A percentile compares a stretch with the other conserved stretches of the same genome.
Conservation (phyloP, 495 filamentous ascomycete species). For the Aspergillus sparsus region DNA sequence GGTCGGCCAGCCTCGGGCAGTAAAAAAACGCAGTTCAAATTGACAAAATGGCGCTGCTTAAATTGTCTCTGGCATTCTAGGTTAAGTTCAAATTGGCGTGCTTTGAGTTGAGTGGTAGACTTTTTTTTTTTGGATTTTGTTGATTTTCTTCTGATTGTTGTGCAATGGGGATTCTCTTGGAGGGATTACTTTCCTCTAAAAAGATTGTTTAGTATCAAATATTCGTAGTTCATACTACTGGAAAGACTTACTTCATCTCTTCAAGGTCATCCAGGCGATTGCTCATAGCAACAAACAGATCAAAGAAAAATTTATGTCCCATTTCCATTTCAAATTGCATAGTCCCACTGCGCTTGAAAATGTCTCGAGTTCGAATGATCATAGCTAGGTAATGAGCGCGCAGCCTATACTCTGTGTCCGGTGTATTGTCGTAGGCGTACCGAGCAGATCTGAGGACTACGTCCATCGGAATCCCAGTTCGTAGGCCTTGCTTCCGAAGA, state of each 20-base stretch:
- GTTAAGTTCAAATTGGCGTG: slow-evolving; percentile 26
- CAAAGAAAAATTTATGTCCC: slow-evolving; percentile 90
- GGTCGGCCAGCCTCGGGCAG: slow-evolving; percentile 46
- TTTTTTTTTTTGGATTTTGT: slow-evolving; percentile 23
- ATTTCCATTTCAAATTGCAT: slow-evolving; percentile 98
- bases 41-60: slow-evolving; percentile 20
- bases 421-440: slow-evolving; percentile 92
- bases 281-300: slow-evolving; percentile 96
- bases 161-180: slow-evolving; percentile 10
- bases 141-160: slow-evolving; percentile 15
- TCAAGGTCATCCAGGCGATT: slow-evolving; percentile 92
- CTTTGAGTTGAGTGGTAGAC: slow-evolving; percentile 29
- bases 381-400: slow-evolving; percentile 93
- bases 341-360: slow-evolving; percentile 92
- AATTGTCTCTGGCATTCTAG: slow-evolving; percentile 44
- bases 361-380: slow-evolving; percentile 90
- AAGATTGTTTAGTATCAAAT: slow-evolving; percentile 23
- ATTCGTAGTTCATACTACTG: slow-evolving; percentile 15
- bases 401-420: slow-evolving; percentile 82
- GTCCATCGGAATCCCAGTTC: slow-evolving; percentile 78
- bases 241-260: slow-evolving; percentile 49
- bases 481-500: slow-evolving; percentile 89
- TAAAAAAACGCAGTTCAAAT: slow-evolving; percentile 35
- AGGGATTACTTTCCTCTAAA: slow-evolving; percentile 42
- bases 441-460: slow-evolving; percentile 87